Evolutionary conservation across 169 alveolate genomes (phyloP).

Genomic region (Cryptosporidium canis): DNA sequence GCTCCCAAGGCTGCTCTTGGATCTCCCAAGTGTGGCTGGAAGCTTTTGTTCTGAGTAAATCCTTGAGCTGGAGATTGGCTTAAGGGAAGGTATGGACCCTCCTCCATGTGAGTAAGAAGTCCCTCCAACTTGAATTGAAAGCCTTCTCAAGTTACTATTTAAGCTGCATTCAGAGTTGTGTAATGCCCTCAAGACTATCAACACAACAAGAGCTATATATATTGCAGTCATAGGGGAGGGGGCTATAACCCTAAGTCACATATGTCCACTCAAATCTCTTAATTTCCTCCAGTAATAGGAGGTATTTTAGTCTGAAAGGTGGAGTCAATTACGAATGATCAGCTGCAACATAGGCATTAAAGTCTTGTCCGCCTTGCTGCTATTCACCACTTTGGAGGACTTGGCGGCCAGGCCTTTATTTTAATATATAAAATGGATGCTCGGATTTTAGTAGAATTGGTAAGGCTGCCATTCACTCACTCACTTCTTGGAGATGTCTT

Average conservation of each 20-base stretch:
- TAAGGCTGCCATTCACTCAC: neutral
- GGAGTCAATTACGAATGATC: too few relatives aligned
- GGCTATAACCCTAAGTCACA: neutral
- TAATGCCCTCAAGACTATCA: neutral
- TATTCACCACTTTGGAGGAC: too few relatives aligned
- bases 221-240: neutral
- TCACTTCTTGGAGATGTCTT: neutral
- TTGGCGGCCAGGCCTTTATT: too few relatives aligned
- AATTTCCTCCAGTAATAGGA: neutral
- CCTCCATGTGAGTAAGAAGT: slow-evolving; percentile 28
- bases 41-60: slow-evolving; percentile 23
- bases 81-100: slow-evolving; percentile 20
- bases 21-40: neutral
- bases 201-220: neutral
- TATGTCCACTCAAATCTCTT: neutral
- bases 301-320: too few relatives aligned
- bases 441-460: neutral
- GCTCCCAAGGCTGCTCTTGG: neutral
- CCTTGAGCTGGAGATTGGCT: slow-evolving; percentile 12
- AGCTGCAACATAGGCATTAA: too few relatives aligned
- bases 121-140: slow-evolving; percentile 26
- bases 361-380: too few relatives aligned
- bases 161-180: neutral
- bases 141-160: slow-evolving; percentile 5
- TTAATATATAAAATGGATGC: too few relatives aligned